Percentiles rank a stretch among this genome's conserved stretches.
Evolutionary conservation across 805 yeast genomes (phyloP).

Genomic region (Wickerhamiella nectarea): DNA sequence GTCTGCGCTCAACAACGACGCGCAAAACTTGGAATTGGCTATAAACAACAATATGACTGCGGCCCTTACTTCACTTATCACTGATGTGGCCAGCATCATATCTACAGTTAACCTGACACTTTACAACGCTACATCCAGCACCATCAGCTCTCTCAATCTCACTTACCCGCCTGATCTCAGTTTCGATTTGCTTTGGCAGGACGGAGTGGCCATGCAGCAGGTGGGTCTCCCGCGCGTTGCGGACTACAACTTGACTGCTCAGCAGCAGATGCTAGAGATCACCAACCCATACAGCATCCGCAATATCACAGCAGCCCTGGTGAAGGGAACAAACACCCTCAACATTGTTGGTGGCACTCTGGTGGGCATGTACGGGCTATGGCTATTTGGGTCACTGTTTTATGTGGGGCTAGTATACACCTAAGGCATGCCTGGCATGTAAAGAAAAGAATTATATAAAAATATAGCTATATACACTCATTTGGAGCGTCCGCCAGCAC

Average conservation of each 20-base stretch:
- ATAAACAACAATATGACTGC: constrained; percentile 1
- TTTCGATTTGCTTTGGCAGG: background rate
- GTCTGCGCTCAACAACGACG: background rate
- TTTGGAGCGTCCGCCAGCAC: constrained; percentile 30
- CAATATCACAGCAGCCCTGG: background rate
- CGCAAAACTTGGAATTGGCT: background rate
- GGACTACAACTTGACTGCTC: background rate
- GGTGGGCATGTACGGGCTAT: background rate
- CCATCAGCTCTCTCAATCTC: background rate
- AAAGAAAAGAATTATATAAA: background rate
- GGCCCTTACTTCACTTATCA: constrained; percentile 2
- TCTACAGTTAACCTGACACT: constrained; percentile 1
- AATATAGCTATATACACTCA: constrained; percentile 2
- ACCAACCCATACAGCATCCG: background rate
- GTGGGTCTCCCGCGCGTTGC: constrained; percentile 1
- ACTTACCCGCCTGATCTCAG: background rate
- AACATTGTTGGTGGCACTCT: background rate
- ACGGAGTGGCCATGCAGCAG: constrained; percentile 9
- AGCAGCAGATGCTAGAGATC: background rate
- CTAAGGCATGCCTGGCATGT: background rate
- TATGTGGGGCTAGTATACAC: background rate
- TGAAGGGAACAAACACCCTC: background rate
- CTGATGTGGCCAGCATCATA: constrained; percentile 3
- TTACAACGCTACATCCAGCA: background rate
- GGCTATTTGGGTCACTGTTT: background rate